These are phyloP conservation scores for Nakazawaea molendinolei DNA, from an alignment of 805 yeast genomes.

Conservation along the genomic window DNA sequence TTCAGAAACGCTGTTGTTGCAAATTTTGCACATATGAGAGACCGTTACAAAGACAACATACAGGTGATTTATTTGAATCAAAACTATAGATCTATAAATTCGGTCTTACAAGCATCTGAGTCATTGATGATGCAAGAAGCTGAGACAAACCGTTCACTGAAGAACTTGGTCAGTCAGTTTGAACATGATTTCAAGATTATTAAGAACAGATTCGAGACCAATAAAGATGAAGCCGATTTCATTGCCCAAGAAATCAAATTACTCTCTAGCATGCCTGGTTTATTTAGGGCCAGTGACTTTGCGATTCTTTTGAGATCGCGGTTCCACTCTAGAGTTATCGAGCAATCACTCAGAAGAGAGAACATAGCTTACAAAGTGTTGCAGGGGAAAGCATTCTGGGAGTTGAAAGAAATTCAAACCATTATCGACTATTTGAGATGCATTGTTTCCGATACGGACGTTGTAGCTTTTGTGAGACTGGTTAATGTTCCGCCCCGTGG, in stretches of 20 bases:
- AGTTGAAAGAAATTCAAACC: slow-evolving; percentile 56
- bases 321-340: slow-evolving; percentile 54
- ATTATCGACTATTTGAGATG: slow-evolving; percentile 62
- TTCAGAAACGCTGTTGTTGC: slow-evolving; percentile 73
- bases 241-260: slow-evolving; percentile 49
- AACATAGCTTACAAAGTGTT: slow-evolving; percentile 61
- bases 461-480: slow-evolving; percentile 50
- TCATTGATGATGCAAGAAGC: slow-evolving; percentile 54
- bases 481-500: slow-evolving; percentile 60
- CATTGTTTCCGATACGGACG: slow-evolving; percentile 51
- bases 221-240: slow-evolving; percentile 50
- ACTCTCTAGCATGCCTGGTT: slow-evolving; percentile 36
- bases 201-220: slow-evolving; percentile 30
- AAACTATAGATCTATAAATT: slow-evolving; percentile 76
- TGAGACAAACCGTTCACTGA: slow-evolving; percentile 27
- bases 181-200: slow-evolving; percentile 38
- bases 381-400: slow-evolving; percentile 79
- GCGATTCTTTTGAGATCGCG: slow-evolving; percentile 68
- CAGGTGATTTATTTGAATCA: slow-evolving; percentile 42
- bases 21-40: slow-evolving; percentile 56
- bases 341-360: slow-evolving; percentile 47
- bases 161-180: slow-evolving; percentile 41
- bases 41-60: slow-evolving; percentile 22
- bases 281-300: slow-evolving; percentile 51
- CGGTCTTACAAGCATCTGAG: slow-evolving; percentile 61